These are phyloP conservation scores for Hysterium pulicare DNA, from an alignment of 2,329 filamentous ascomycete species.

Conservation along the genomic window DNA sequence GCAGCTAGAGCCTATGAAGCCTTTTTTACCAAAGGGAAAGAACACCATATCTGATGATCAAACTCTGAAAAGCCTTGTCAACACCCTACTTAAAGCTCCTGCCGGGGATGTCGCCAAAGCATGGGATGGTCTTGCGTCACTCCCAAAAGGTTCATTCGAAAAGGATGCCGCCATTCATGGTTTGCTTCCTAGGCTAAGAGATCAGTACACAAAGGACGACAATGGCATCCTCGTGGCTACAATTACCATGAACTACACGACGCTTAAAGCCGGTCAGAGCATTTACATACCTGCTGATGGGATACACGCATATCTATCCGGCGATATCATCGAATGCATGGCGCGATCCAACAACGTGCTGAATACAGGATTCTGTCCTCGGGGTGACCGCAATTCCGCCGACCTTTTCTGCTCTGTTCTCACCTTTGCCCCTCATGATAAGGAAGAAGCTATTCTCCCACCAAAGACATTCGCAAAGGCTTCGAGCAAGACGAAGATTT, in stretches of 20 bases:
- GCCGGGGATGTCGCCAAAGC: constrained; percentile 52
- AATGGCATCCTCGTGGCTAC: constrained; percentile 67
- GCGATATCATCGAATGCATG: constrained; percentile 78
- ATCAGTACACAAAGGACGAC: constrained; percentile 62
- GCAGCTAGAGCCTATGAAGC: constrained; percentile 51
- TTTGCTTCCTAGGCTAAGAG: constrained; percentile 61
- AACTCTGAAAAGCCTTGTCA: constrained; percentile 55
- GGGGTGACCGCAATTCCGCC: constrained; percentile 60
- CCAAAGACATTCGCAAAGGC: constrained; percentile 50
- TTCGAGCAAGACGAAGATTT: constrained; percentile 60
- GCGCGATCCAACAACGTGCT: constrained; percentile 71
- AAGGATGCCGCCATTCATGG: constrained; percentile 58
- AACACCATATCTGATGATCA: constrained; percentile 54
- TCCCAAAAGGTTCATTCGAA: constrained; percentile 50
- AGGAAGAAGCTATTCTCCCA: constrained; percentile 55
- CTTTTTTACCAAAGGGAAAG: constrained; percentile 48
- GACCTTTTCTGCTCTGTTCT: constrained; percentile 62
- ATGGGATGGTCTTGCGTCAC: constrained; percentile 50
- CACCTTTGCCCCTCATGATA: constrained; percentile 61
- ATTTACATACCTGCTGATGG: constrained; percentile 71
- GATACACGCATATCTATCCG: constrained; percentile 69
- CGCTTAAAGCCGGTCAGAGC: constrained; percentile 62
- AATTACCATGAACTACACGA: constrained; percentile 71
- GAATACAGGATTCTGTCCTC: constrained; percentile 70
- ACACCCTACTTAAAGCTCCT: constrained; percentile 53